Evolutionary conservation across 2,329 filamentous ascomycete genomes (phyloP).

Genomic region (Nakataea oryzae): DNA sequence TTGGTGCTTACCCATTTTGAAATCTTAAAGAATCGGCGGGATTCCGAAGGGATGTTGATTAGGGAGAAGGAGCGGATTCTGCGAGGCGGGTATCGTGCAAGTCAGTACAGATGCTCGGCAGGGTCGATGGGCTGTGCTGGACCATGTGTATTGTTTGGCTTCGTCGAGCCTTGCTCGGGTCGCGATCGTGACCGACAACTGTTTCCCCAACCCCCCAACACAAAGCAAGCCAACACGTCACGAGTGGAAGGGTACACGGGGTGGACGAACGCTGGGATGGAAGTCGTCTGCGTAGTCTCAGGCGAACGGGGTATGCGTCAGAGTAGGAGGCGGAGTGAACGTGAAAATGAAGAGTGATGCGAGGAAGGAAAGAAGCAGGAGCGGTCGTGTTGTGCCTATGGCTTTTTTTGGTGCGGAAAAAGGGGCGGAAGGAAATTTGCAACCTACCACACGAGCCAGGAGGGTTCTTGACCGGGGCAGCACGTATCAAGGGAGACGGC

Average conservation of each 20-base stretch:
- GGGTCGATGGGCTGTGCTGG: neutral
- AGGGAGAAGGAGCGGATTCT: constrained; percentile 15
- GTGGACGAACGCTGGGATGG: neutral
- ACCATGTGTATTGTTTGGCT: neutral
- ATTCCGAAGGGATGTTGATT: neutral
- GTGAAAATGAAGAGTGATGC: neutral
- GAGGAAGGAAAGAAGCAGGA: neutral
- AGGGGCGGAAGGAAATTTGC: neutral
- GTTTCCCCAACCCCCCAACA: neutral
- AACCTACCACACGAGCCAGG: neutral
- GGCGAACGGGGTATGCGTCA: neutral
- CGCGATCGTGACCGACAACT: neutral
- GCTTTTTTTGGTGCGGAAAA: neutral
- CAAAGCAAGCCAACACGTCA: neutral
- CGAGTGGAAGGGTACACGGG: neutral
- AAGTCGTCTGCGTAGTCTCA: neutral
- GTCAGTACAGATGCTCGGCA: constrained; percentile 13
- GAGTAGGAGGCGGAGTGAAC: neutral
- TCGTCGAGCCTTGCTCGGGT: neutral
- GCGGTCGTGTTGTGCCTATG: neutral
- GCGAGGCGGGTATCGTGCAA: constrained; percentile 6
- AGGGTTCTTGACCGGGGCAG: neutral
- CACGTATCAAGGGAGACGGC: neutral
- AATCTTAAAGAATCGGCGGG: constrained; percentile 3
- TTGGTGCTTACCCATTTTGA: constrained; percentile 36